Base-by-base conservation (phyloP, 2,329 filamentous ascomycete genomes). In the Teratosphaeria pseudoeucalypti region DNA sequence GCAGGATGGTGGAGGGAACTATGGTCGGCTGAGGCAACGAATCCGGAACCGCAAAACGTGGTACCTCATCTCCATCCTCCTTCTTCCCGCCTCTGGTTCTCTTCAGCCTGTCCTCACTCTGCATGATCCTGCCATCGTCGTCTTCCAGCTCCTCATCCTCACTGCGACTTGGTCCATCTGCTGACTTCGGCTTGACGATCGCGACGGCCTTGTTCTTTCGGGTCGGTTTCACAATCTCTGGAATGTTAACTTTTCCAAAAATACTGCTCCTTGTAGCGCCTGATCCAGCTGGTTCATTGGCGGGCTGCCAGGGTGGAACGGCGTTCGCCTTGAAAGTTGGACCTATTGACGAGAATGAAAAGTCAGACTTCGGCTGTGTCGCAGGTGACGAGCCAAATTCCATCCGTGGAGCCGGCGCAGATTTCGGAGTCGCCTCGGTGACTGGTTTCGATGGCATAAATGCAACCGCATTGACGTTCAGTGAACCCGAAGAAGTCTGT, bases 201-300 rank as follows among this genome's bases (percentile, higher is more conserved):
- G 91, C 88, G 58, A 96, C 82, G 10, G 90, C 90, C 75, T 94
- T 96, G 4, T 86, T 89, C 66, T 84, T 85, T 74, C 88, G 90
- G 0, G 76, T 72, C 6, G 86, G 82, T 67, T 88, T 88, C 32
- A 83, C 75, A 56, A 85, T 80, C 26, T 89, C 85, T 14, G 79
- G 34, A 80, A 92, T 86, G 52, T 85, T 85, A 55, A 73, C 65
- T 54, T 71, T 69, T 53, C 72, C 70, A 60, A 74, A 74, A 55
- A 74, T 74, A 54, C 63, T 69, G 57, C n/a, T 67, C 62, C 49
- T 67, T 63, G 23, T 23, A 23, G 16, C 19, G 6, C 43, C 43
- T 19, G 43, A n/a, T 49, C n/a, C 43, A 49, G 43, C 43, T 49
- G 43, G 19, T 5, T 49, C 43, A 10, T 49, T 49, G 6, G n/a